These are phyloP conservation scores for Penicillium sp. DNA, from an alignment of 2,329 filamentous ascomycete species.

Conservation along the genomic window DNA sequence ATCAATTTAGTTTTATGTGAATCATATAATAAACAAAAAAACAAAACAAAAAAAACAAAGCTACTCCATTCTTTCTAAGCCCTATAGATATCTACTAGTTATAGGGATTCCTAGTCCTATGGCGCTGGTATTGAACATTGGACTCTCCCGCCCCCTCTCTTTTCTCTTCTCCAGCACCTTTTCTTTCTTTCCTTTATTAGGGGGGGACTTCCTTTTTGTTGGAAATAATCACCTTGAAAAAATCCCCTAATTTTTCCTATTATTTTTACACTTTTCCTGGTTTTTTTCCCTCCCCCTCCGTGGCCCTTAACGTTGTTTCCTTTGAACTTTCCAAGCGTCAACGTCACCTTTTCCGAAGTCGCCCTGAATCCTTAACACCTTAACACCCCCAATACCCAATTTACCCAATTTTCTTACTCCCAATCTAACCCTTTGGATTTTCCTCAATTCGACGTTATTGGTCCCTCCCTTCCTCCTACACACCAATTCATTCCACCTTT, in stretches of 20 bases:
- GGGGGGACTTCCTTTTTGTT: not conserved
- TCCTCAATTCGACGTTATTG: conserved; percentile 12
- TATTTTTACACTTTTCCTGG: not conserved
- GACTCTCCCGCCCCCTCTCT: conserved; percentile 15
- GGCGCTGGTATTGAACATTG: not conserved
- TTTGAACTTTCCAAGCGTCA: not conserved
- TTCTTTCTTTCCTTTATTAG: not conserved
- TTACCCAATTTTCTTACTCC: conserved; percentile 9
- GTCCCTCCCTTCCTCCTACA: conserved; percentile 12
- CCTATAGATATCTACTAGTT: no score
- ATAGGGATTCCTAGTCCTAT: no score
- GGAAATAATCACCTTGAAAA: not conserved
- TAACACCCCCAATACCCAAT: conserved; percentile 15
- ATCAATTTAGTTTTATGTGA: no score
- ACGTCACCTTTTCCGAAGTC: conserved; percentile 10
- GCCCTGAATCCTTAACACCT: conserved; percentile 9
- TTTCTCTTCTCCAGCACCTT: not conserved
- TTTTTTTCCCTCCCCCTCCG: not conserved
- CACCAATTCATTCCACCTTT: not conserved
- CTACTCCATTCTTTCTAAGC: no score
- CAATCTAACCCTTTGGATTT: not conserved
- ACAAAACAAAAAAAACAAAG: no score
- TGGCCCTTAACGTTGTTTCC: not conserved
- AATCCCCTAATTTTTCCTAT: not conserved
- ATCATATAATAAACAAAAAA: no score